Evolutionary conservation across 441 rosid genomes (phyloP), one percentile per base, ranked within the genome.

Genomic region (Corymbia citriodora): DNA sequence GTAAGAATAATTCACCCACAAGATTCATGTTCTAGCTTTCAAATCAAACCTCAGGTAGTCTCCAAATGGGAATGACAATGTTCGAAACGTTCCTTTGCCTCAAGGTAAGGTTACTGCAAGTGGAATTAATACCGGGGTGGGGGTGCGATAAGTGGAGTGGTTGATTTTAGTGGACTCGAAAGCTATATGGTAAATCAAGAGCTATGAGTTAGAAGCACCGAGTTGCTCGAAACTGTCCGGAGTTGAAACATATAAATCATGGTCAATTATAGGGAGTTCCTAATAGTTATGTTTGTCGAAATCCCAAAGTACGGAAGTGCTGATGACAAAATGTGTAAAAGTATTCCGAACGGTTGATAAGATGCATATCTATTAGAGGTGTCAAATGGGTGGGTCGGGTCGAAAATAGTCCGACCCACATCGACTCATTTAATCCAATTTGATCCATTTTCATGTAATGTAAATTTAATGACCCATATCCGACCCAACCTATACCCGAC

Each of bases 141-240:
- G 85, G 2, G 85, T 10, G 3, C 23, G 50, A 45, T 45, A 12
- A n/a, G 52, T 45, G 52, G 6, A 4, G 16, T 0, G 10, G 27
- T 48, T 3, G 17, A 13, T 23, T 23, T 14, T 79, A 79, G 52
- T 40, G 27, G n/a, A 79, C 85, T 79, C 16, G 7, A 21, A 68
- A 16, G 45, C 23, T 18, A 16, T 9, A 16, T 31, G 45, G 11
- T 12, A 0, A 10, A 8, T 11, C 25, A 59, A 6, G 65, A 59
- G 65, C n/a, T n/a, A n/a, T 1, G 18, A 65, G 7, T 11, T 7
- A 74, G 29, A 74, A 74, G 14, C 2, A 3, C 1, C 0, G 1
- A 74, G 25, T 19, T 3, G 45, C 23, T 68, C 17, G 45, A 31
- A 68, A 68, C 21, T 4, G 19, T 16, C 7, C 2, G 12, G 23